A percentile compares a stretch with the other conserved stretches of the same genome.
phyloP scores from a whole-genome alignment of 2,329 filamentous ascomycete species.

The Phialocephala sp. region DNA sequence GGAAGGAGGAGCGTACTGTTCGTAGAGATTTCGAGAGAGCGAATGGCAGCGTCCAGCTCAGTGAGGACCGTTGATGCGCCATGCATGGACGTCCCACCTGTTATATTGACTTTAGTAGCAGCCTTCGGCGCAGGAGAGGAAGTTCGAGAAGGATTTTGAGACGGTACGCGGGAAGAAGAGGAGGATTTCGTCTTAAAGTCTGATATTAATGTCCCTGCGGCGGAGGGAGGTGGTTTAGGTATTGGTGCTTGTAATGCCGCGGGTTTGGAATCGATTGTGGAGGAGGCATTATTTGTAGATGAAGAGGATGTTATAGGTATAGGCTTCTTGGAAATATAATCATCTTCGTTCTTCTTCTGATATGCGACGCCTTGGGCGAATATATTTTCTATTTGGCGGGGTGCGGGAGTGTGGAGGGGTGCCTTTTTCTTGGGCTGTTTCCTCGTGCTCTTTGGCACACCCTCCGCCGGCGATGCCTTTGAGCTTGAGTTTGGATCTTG shows the following conservation, averaged over 20 bases:
- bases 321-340: constrained; percentile 67
- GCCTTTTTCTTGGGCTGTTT: constrained; percentile 63
- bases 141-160: constrained; percentile 55
- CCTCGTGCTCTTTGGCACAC: constrained; percentile 56
- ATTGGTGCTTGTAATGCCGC: constrained; percentile 55
- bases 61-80: constrained; percentile 76
- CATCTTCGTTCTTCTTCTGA: constrained; percentile 72
- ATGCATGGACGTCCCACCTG: constrained; percentile 82
- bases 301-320: constrained; percentile 47
- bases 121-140: constrained; percentile 53
- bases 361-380: constrained; percentile 71
- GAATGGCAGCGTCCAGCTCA: constrained; percentile 80
- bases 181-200: constrained; percentile 67
- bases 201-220: constrained; percentile 80
- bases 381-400: constrained; percentile 67
- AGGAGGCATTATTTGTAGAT: constrained; percentile 42
- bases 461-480: constrained; percentile 18
- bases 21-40: constrained; percentile 87
- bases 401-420: constrained; percentile 66
- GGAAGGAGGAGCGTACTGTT: constrained; percentile 75
- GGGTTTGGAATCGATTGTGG: constrained; percentile 53
- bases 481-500: constrained; percentile 47
- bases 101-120: constrained; percentile 69
- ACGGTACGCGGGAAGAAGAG: constrained; percentile 55
- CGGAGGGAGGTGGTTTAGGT: constrained; percentile 56